Base-by-base conservation (phyloP, 148 eudicot genomes). In the Selenicereus undatus region DNA sequence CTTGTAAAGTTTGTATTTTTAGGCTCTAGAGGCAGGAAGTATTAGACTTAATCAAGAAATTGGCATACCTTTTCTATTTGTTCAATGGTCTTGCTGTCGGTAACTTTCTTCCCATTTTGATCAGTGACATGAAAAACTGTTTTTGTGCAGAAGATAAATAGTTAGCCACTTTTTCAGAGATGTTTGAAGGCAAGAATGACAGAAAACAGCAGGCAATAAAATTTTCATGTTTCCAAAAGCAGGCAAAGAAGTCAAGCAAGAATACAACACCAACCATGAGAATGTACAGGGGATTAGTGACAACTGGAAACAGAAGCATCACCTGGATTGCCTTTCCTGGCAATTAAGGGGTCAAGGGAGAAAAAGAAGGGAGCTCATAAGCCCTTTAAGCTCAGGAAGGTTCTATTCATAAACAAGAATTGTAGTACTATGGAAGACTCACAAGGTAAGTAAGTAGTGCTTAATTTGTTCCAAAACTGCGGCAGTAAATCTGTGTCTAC, bases 111-210 rank as follows among this genome's bases (percentile, higher is more conserved):
- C 77, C 97, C 93, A 22, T 88, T 82, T 58, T 88, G 95, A 80
- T 93, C 97, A 50, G 91, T 89, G 74, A 93, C 95, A 73, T 93
- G 92, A 85, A 93, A 93, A 43, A 91, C 97, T 93, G 95, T 83
- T 82, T 43, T 69, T 3, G 20, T 2, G 70, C 45, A 69, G 75
- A 29, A 51, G 69, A 86, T 4, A 80, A 81, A 27, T 14, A 27
- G 60, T 73, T 56, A 42, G 45, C 22, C 20, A 74, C 58, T n/a
- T 39, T 21, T 64, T 17, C 8, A 30, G 24, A 81, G 68, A 29
- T 56, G 24, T 42, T 22, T 29, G 20, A 42, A 12, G 51, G 45
- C 29, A 24, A 17, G 21, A n/a, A 68, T 8, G 60, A 11, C 50
- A 32, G 29, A 18, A 20, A 66, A 14, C 60, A 39, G 58, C 58